Percentiles rank a stretch among this genome's conserved stretches.
Evolutionary conservation across 2,329 filamentous ascomycete genomes (phyloP).

Genomic region (Nemania sp.): DNA sequence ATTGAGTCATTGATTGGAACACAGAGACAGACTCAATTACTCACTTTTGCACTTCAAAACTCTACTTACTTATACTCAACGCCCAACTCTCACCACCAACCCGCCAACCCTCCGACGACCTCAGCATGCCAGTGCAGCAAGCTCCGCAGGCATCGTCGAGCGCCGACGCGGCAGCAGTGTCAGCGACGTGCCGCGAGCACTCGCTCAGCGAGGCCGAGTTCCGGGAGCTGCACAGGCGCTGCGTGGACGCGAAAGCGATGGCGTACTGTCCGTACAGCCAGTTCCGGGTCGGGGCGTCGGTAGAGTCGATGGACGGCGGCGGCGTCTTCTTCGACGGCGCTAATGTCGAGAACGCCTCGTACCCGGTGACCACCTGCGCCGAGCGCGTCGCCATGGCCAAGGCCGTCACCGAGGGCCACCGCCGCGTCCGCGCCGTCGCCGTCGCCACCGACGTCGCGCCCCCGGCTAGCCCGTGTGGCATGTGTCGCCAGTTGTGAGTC

Average conservation of each 20-base stretch:
- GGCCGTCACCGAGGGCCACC: slow-evolving; percentile 66
- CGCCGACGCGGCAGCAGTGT: slow-evolving; percentile 34
- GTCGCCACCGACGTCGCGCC: slow-evolving; percentile 79
- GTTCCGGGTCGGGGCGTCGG: slow-evolving; percentile 84
- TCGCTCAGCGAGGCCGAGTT: slow-evolving; percentile 67
- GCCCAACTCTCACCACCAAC: too few species aligned
- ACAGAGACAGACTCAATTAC: too few species aligned
- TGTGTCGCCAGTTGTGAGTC: slow-evolving; percentile 89
- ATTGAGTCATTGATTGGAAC: too few species aligned
- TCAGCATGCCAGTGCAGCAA: too few species aligned
- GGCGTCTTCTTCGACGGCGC: slow-evolving; percentile 69
- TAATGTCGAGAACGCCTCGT: slow-evolving; percentile 91
- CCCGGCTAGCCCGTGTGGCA: slow-evolving; percentile 81
- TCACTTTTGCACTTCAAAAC: too few species aligned
- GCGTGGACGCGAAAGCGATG: slow-evolving; percentile 70
- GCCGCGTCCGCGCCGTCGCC: slow-evolving; percentile 74
- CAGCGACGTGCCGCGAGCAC: slow-evolving; percentile 44
- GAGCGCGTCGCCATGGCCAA: slow-evolving; percentile 87
- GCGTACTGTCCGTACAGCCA: slow-evolving; percentile 94
- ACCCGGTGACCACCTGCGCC: slow-evolving; percentile 93
- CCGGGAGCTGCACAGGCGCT: slow-evolving; percentile 61
- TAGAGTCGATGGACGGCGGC: slow-evolving; percentile 60
- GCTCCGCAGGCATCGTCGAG: slow-evolving; percentile 33
- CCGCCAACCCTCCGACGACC: too few species aligned
- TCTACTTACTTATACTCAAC: too few species aligned